A percentile compares a stretch with the other conserved stretches of the same genome.
phyloP scores from a whole-genome alignment of 768 basidiomycete genomes.

The Psilocybe cyanescens region DNA sequence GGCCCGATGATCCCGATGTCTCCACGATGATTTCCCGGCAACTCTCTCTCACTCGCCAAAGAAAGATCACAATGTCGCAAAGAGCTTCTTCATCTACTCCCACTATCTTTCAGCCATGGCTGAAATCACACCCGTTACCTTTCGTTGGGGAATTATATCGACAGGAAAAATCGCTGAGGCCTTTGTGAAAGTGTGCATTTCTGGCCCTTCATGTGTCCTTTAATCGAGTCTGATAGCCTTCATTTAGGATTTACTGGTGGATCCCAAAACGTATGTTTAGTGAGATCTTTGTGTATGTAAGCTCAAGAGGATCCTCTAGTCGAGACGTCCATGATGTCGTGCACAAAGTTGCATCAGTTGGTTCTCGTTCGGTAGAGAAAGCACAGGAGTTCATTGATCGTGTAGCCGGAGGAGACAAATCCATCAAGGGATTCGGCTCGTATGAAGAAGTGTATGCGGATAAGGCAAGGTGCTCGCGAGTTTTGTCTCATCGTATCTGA shows the following conservation, averaged over 20 bases:
- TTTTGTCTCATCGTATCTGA: not conserved
- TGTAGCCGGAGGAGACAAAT: constrained; percentile 50
- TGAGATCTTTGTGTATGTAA: not conserved
- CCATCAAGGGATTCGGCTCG: constrained; percentile 69
- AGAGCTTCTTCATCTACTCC: constrained; percentile 5
- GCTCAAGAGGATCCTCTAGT: constrained; percentile 34
- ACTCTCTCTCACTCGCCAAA: not conserved
- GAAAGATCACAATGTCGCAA: not conserved
- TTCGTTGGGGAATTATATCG: constrained; percentile 89
- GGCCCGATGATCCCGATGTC: constrained; percentile 15
- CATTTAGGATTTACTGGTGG: constrained; percentile 70
- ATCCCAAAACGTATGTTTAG: constrained; percentile 63
- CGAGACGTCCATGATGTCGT: constrained; percentile 66
- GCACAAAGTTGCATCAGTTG: constrained; percentile 76
- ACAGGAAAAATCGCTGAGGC: constrained; percentile 72
- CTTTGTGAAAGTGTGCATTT: constrained; percentile 63
- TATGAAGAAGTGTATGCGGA: constrained; percentile 80
- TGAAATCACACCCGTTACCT: constrained; percentile 37
- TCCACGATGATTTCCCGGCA: constrained; percentile 13
- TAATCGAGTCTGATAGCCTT: not conserved
- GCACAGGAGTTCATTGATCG: constrained; percentile 71
- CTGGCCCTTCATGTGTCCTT: not conserved
- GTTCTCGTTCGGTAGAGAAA: constrained; percentile 71
- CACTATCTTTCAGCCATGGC: constrained; percentile 30
- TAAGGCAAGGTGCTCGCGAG: constrained; percentile 41